A percentile compares a stretch with the other conserved stretches of the same genome.
phyloP scores from a whole-genome alignment of 345 rosid species.

The Linum lewisii region DNA sequence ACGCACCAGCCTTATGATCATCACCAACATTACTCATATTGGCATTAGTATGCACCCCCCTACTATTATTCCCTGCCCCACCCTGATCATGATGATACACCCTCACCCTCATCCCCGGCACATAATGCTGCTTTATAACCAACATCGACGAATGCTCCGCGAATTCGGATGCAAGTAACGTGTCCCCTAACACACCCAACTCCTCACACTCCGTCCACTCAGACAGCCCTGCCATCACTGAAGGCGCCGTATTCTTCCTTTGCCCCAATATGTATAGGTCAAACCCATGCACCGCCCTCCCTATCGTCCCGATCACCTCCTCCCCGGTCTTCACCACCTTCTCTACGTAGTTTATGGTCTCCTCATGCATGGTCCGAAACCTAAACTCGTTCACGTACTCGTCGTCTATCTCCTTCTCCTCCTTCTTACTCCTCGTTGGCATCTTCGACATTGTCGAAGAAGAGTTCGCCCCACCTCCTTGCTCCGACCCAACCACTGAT shows the following conservation, averaged over 20 bases:
- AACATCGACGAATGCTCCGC: slow-evolving; percentile 49
- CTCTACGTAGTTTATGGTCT: slow-evolving; percentile 25
- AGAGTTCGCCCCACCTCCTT: slow-evolving; percentile 1
- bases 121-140: slow-evolving; percentile 34
- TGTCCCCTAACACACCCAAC: slow-evolving; percentile 50
- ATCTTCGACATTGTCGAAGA: slow-evolving; percentile 15
- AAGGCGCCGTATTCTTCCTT: slow-evolving; percentile 26
- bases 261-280: slow-evolving; percentile 49
- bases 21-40: no score
- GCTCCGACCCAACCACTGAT: not conserved
- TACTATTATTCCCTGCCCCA: no score
- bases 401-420: slow-evolving; percentile 19
- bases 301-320: slow-evolving; percentile 23
- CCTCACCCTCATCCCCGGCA: not conserved
- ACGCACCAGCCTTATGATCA: no score
- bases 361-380: slow-evolving; percentile 23
- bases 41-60: no score
- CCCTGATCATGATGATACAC: no score
- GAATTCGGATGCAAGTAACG: slow-evolving; percentile 32
- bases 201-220: slow-evolving; percentile 45
- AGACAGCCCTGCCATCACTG: slow-evolving; percentile 25
- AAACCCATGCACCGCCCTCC: slow-evolving; percentile 23
- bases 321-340: slow-evolving; percentile 33
- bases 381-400: slow-evolving; percentile 37
- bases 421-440: no score